Evolutionary conservation across 768 basidiomycete genomes (phyloP), one percentile per base, ranked within the genome.

Genomic region (Rossbeevera mucosa): DNA sequence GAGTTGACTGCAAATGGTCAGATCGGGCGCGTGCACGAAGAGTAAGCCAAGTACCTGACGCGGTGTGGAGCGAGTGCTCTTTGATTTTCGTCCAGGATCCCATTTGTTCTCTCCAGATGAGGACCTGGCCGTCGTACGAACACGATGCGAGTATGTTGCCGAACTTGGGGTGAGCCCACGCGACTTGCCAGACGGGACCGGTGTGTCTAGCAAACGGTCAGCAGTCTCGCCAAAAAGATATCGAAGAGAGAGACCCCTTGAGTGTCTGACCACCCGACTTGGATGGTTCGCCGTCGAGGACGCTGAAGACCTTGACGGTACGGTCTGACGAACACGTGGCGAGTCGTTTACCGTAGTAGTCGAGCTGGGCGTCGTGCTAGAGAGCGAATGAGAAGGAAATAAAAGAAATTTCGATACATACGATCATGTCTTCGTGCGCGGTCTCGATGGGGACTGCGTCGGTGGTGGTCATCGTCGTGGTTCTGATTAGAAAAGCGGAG

Each of bases 81-180:
- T 96, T 95, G 60, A 97, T 90, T 71, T 88, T 93, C 41, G 86
- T 80, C 96, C 96, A 98, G 1, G 81, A 82, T 54, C 84, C 80
- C 2, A 55, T 59, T 65, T 91, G 88, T 69, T 98, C 94, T 64
- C 94, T 96, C 96, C 96, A 99, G 59, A 99, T 93, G 71, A 97
- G 80, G 18, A 96, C 96, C 63, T 95, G 91, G 43, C 96, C 94
- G 61, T 99, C 96, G 68, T 98, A 98, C 5, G 94, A 96, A 65
- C 93, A 95, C n/a, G 91, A 94, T 25, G 95, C 95, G 48, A 99
- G 83, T 63, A 99, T 95, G 56, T 88, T 85, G 2, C 96, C 96
- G 63, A 89, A 99, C 69, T 93, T 96, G 22, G 96, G 96, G 62
- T 99, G 95, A 3, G 91, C 95, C 96, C 96, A 99, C 21, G 94